Percentiles rank a stretch among this genome's conserved stretches.
Evolutionary conservation across 768 basidiomycete species (phyloP).

Genomic region (Suillus subluteus): DNA sequence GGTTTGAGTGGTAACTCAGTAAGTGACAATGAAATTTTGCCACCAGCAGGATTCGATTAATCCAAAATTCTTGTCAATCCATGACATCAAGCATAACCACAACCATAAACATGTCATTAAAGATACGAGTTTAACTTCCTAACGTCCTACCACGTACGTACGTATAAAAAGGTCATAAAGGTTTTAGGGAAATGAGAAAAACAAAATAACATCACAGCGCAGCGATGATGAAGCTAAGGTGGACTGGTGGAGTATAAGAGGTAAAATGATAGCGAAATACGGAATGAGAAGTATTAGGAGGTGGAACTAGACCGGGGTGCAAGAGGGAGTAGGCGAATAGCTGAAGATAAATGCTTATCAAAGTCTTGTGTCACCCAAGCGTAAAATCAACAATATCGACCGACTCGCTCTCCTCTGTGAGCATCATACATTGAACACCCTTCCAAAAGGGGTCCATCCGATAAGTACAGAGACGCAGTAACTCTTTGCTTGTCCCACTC

Average conservation of each 20-base stretch:
- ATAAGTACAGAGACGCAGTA: conserved; percentile 3
- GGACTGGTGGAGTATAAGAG: conserved; percentile 5
- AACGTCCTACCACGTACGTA: conserved; percentile 11
- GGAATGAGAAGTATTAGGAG: conserved; percentile 7
- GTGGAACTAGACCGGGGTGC: not conserved
- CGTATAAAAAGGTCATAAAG: conserved; percentile 16
- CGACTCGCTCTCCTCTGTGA: conserved; percentile 8
- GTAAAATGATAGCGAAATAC: conserved; percentile 8
- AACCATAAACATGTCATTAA: conserved; percentile 14
- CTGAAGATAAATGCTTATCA: conserved; percentile 10
- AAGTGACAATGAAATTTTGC: no score
- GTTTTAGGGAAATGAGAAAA: conserved; percentile 1
- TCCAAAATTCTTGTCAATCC: no score
- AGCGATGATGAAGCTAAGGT: conserved; percentile 1
- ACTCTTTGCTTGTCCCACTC: not conserved
- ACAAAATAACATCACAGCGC: conserved; percentile 11
- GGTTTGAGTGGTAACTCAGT: no score
- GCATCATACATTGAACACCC: conserved; percentile 10
- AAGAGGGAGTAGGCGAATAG: conserved; percentile 5
- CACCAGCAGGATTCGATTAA: no score
- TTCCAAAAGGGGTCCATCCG: not conserved
- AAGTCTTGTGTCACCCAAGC: conserved; percentile 6
- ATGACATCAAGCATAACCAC: not conserved
- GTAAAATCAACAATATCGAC: conserved; percentile 10
- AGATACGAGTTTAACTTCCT: conserved; percentile 13